These are phyloP conservation scores for Dactylellina haptotyla DNA, from an alignment of 2,329 filamentous ascomycete genomes.

Conservation along the genomic window DNA sequence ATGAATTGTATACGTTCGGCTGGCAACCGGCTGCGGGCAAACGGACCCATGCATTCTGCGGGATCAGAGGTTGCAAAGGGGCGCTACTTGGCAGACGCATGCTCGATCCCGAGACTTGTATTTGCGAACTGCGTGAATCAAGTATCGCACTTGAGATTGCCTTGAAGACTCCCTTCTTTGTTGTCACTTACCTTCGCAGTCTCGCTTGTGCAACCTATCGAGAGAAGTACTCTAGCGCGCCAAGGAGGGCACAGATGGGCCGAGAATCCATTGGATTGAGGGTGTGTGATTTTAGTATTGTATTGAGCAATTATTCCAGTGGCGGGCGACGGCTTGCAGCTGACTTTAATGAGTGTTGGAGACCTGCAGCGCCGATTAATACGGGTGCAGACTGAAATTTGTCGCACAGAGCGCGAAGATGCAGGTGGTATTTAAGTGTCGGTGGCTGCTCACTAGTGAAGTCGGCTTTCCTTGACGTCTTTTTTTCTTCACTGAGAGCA, in stretches of 20 bases:
- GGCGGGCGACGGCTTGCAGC: constrained; percentile 2
- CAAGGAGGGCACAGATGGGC: constrained; percentile 32
- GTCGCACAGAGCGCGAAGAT: neutral
- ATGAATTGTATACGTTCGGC: neutral
- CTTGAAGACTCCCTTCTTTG: neutral
- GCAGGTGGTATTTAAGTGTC: neutral
- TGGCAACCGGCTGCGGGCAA: neutral
- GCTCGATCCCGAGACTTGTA: neutral
- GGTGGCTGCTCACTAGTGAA: neutral
- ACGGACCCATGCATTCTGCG: constrained; percentile 2
- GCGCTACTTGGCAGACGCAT: constrained; percentile 23
- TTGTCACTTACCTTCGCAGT: neutral
- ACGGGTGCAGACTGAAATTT: neutral
- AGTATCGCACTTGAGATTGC: neutral
- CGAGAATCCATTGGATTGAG: neutral
- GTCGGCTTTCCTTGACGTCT: neutral
- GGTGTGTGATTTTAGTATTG: neutral
- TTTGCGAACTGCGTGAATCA: neutral
- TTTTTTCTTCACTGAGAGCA: neutral
- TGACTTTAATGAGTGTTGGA: constrained; percentile 14
- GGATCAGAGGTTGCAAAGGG: constrained; percentile 10
- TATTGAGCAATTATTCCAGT: neutral
- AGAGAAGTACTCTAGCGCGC: neutral
- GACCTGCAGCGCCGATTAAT: constrained; percentile 5
- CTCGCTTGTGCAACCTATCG: constrained; percentile 34